Percentiles rank a stretch among this genome's conserved stretches.
Conservation (phyloP, 2,329 filamentous ascomycete species). For the Cladorrhinum sp. region DNA sequence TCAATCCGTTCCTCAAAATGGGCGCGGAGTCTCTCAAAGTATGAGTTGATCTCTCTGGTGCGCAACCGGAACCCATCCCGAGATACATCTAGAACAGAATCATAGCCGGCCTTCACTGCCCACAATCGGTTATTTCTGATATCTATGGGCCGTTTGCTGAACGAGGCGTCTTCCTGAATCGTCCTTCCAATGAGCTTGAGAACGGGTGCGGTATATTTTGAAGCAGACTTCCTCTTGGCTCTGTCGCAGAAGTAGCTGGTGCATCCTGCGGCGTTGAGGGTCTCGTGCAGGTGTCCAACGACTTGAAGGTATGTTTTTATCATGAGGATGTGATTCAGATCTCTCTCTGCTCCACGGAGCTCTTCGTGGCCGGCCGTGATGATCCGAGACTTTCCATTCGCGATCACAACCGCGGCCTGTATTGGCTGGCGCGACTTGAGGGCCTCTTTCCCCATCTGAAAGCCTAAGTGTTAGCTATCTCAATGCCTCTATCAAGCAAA, state of each 20-base stretch:
- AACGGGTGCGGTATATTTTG: conserved; percentile 58
- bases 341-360: conserved; percentile 69
- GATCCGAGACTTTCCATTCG: conserved; percentile 57
- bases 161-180: conserved; percentile 79
- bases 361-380: conserved; percentile 66
- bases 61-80: conserved; percentile 14
- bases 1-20: background rate
- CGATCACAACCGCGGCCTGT: background rate
- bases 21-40: background rate
- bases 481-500: too few relatives aligned
- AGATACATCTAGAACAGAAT: conserved; percentile 60
- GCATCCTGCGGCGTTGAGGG: conserved; percentile 62
- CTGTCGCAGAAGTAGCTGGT: conserved; percentile 62
- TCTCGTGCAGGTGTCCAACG: conserved; percentile 64
- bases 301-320: conserved; percentile 76
- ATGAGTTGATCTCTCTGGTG: conserved; percentile 17
- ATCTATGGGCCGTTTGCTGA: conserved; percentile 75
- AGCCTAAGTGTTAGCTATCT: too few relatives aligned
- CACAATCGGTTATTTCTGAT: conserved; percentile 87
- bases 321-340: conserved; percentile 82
- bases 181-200: conserved; percentile 62
- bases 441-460: background rate
- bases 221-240: conserved; percentile 62
- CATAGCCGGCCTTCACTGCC: conserved; percentile 82
- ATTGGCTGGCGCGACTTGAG: background rate